Evolutionary conservation across 108 stramenopile genomes (phyloP), one percentile per base, ranked within the genome.

Genomic region (Fistulifera solaris): DNA sequence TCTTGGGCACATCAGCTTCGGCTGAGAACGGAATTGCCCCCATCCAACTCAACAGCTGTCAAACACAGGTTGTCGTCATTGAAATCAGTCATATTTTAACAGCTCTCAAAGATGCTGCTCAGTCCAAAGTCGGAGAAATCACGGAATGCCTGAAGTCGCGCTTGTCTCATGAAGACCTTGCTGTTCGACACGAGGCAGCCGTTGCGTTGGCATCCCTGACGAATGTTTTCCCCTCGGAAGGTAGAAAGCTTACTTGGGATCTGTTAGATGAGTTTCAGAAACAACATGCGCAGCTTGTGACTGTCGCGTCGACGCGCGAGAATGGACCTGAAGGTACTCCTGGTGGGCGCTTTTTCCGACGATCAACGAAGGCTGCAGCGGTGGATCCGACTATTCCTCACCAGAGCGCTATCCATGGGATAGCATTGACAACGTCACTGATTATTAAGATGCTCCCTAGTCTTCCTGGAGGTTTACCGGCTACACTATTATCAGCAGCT

Each of bases 121-220:
- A 80, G n/a, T 77, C 85, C 6, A 66, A 61, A 18, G 39, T 85
- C 15, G 85, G 85, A 41, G 81, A 87, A 23, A 31, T 81, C 19
- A 22, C 75, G 6, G 64, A 75, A 22, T 70, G 65, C 15, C 65
- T 92, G n/a, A 58, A 60, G 27, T 56, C 66, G 41, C 81, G 75
- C 50, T 62, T 92, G 6, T 52, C 66, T 11, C 75, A 87, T 52
- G 2, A 70, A n/a, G 81, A 85, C 56, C 79, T 83, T 27, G 86
- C 86, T 4, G 90, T 92, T 13, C 74, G 90, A 22, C 66, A 83
- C 51, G 90, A 92, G 68, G 83, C 90, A 40, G 86, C 86, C 14
- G 65, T 76, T 19, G 77, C 71, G 1, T 83, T 65, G 62, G 71
- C 65, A 35, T 68, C 86, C 0, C 61, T 92, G n/a, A 58, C 75